Conservation (phyloP, 2,329 filamentous ascomycete species). For the Cylindrodendrum hubeiense region DNA sequence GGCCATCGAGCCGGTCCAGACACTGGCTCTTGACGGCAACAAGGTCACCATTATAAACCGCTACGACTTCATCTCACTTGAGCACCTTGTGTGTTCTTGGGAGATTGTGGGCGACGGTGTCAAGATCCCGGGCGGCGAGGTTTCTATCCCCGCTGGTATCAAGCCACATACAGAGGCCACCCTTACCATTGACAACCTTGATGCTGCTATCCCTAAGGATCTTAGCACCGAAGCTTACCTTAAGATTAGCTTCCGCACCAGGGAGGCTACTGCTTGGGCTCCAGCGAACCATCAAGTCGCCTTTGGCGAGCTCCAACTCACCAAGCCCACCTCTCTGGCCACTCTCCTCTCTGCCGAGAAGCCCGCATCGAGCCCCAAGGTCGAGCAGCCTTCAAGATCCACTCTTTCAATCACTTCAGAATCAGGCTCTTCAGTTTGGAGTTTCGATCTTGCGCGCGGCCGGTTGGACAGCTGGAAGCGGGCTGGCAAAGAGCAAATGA, state of each 20-base stretch:
- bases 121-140: slow-evolving; percentile 47
- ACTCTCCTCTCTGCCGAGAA: slow-evolving; percentile 32
- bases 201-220: slow-evolving; percentile 36
- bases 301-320: slow-evolving; percentile 61
- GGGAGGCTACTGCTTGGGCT: slow-evolving; percentile 63
- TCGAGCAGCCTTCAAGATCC: slow-evolving; percentile 30
- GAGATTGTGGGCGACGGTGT: slow-evolving; percentile 55
- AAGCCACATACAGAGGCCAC: slow-evolving; percentile 56
- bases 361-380: slow-evolving; percentile 30
- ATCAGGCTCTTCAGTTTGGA: slow-evolving; percentile 54
- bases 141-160: slow-evolving; percentile 58
- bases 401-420: slow-evolving; percentile 51
- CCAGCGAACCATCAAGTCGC: slow-evolving; percentile 64
- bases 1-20: slow-evolving; percentile 69
- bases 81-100: slow-evolving; percentile 62
- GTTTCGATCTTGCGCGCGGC: slow-evolving; percentile 58
- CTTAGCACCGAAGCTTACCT: slow-evolving; percentile 59
- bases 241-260: slow-evolving; percentile 60
- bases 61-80: slow-evolving; percentile 66
- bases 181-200: slow-evolving; percentile 49
- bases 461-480: slow-evolving; percentile 57
- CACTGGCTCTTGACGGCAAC: slow-evolving; percentile 52
- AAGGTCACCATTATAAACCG: slow-evolving; percentile 60
- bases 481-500: slow-evolving; percentile 55
- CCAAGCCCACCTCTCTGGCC: slow-evolving; percentile 46